A percentile compares a stretch with the other conserved stretches of the same genome.
Evolutionary conservation across 192 early-diverging fungal species (phyloP).

Genomic region (Allomyces macrogynus): DNA sequence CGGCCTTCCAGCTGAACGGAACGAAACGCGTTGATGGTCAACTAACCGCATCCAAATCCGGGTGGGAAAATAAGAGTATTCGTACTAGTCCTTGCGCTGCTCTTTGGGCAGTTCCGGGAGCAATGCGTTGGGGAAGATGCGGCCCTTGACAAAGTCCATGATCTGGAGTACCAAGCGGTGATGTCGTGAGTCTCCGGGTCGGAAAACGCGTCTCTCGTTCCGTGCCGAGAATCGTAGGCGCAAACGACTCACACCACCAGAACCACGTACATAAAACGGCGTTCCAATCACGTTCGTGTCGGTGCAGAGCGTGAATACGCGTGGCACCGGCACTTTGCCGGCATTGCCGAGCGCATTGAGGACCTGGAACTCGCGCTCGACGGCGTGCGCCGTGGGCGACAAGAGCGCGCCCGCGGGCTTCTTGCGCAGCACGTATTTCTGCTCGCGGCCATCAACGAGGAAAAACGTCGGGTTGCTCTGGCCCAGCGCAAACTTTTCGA

Average conservation of each 20-base stretch:
- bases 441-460: slow-evolving; percentile 41
- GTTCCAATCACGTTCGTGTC: slow-evolving; percentile 67
- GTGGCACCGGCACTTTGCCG: slow-evolving; percentile 71
- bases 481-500: slow-evolving; percentile 76
- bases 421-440: slow-evolving; percentile 65
- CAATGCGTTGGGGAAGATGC: slow-evolving; percentile 52
- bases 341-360: slow-evolving; percentile 50
- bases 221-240: no score
- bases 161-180: slow-evolving; percentile 9
- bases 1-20: slow-evolving; percentile 35
- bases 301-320: slow-evolving; percentile 71
- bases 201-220: no score
- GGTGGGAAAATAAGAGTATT: not conserved
- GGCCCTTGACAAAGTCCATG: slow-evolving; percentile 87
- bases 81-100: slow-evolving; percentile 33
- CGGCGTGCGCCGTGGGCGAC: slow-evolving; percentile 70
- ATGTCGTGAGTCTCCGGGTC: no score
- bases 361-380: slow-evolving; percentile 75
- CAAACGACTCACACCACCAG: no score
- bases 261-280: slow-evolving; percentile 58
- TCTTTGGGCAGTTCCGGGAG: slow-evolving; percentile 28
- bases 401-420: slow-evolving; percentile 74
- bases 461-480: slow-evolving; percentile 92
- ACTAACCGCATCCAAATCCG: not conserved
- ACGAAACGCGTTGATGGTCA: slow-evolving; percentile 3